Conservation (phyloP, 2,329 filamentous ascomycete genomes). For the Lasiodiplodia theobromae region DNA sequence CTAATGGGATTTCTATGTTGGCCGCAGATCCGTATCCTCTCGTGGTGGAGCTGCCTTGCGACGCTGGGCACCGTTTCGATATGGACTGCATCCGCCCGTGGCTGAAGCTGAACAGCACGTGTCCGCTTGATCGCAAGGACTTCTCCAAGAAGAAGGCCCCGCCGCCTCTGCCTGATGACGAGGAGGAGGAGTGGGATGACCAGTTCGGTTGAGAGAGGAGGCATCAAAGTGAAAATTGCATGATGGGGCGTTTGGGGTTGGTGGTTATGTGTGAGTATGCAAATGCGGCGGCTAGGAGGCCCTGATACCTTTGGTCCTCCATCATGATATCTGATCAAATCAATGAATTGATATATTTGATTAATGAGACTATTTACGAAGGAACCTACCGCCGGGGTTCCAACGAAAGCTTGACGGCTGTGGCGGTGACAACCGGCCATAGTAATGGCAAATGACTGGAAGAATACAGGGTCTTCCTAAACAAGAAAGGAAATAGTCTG, state of each 20-base stretch:
- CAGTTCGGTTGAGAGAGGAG: conserved; percentile 6
- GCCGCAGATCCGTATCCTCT: conserved; percentile 64
- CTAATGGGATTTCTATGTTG: conserved; percentile 23
- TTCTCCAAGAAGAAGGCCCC: conserved; percentile 59
- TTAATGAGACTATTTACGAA: neutral
- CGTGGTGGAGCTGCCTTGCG: conserved; percentile 68
- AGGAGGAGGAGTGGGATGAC: conserved; percentile 49
- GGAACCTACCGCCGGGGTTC: neutral
- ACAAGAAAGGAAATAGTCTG: no score
- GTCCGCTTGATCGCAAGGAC: conserved; percentile 67
- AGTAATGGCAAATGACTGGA: no score
- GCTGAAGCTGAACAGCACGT: conserved; percentile 69
- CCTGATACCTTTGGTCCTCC: neutral
- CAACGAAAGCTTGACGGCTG: no score
- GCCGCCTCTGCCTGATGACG: conserved; percentile 48
- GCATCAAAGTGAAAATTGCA: neutral
- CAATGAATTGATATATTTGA: neutral
- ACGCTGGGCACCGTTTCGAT: conserved; percentile 68
- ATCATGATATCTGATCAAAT: no score
- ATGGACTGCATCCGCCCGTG: conserved; percentile 70
- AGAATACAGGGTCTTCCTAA: no score
- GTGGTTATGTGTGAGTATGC: neutral
- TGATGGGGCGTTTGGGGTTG: conserved; percentile 16
- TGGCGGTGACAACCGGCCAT: no score
- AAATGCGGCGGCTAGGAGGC: neutral